These are phyloP conservation scores for Schoenoplectus triqueter DNA, from an alignment of 202 grass and related monocot species.

Conservation along the genomic window DNA sequence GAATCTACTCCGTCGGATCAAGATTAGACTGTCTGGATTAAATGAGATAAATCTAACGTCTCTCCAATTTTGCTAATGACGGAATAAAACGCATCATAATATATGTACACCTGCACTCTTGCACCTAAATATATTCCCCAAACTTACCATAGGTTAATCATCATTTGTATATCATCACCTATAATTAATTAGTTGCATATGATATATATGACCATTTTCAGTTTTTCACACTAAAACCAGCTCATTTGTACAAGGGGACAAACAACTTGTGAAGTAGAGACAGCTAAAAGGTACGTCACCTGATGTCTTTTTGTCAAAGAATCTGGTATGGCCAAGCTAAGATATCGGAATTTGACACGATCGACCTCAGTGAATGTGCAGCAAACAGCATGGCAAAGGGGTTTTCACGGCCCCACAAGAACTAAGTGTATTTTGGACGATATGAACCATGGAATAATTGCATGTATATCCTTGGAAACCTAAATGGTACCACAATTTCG, in stretches of 20 bases:
- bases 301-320: conserved; percentile 36
- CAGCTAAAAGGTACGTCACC: conserved; percentile 34
- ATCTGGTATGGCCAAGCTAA: conserved; percentile 30
- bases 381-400: conserved; percentile 19
- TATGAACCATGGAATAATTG: background rate
- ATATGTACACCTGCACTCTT: background rate
- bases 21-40: background rate
- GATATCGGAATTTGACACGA: conserved; percentile 12
- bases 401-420: background rate
- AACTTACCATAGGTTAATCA: background rate
- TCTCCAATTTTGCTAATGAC: background rate
- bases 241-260: background rate
- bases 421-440: conserved; percentile 9
- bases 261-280: conserved; percentile 33
- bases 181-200: background rate
- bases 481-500: conserved; percentile 23
- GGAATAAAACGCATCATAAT: background rate
- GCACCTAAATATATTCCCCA: too few species aligned
- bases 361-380: conserved; percentile 30
- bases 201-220: background rate
- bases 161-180: background rate
- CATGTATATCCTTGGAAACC: background rate
- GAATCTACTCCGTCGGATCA: background rate
- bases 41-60: conserved; percentile 10
- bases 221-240: background rate